Conservation (phyloP, 306 rosid genomes). For the Bauhinia variegata region DNA sequence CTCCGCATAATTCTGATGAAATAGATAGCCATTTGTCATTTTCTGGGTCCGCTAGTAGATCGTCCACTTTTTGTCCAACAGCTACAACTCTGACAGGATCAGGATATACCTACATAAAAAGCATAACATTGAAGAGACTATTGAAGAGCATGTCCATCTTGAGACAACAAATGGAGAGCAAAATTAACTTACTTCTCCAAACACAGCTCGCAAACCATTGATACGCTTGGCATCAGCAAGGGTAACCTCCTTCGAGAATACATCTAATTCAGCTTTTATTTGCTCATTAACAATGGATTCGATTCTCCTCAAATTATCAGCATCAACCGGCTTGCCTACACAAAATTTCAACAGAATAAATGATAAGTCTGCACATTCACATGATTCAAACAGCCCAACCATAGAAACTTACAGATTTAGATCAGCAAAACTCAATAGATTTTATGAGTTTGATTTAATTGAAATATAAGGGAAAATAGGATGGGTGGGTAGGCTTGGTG, state of each 20-base stretch:
- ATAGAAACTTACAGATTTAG: too few relatives aligned
- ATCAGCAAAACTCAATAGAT: too few relatives aligned
- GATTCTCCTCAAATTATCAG: conserved; percentile 73
- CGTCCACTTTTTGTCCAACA: conserved; percentile 83
- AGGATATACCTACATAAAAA: conserved; percentile 77
- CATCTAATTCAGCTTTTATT: conserved; percentile 80
- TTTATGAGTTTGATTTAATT: too few relatives aligned
- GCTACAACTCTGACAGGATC: conserved; percentile 95
- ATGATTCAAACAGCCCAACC: conserved; percentile 23
- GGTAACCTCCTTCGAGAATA: conserved; percentile 70
- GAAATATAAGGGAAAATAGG: too few relatives aligned
- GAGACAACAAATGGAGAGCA: conserved; percentile 28
- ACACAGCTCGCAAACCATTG: conserved; percentile 92
- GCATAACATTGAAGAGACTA: conserved; percentile 33
- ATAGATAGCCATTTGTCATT: conserved; percentile 74
- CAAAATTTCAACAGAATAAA: conserved; percentile 38
- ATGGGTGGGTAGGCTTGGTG: too few relatives aligned
- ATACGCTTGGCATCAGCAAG: conserved; percentile 78
- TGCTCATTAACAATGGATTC: conserved; percentile 88
- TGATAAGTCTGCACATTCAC: conserved; percentile 2
- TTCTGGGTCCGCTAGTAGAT: conserved; percentile 76
- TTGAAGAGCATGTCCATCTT: conserved; percentile 21
- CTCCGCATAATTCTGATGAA: conserved; percentile 93
- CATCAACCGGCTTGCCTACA: conserved; percentile 86
- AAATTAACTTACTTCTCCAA: conserved; percentile 81